Conservation (phyloP, 2,329 filamentous ascomycete genomes). For the Curvularia spicifera region DNA sequence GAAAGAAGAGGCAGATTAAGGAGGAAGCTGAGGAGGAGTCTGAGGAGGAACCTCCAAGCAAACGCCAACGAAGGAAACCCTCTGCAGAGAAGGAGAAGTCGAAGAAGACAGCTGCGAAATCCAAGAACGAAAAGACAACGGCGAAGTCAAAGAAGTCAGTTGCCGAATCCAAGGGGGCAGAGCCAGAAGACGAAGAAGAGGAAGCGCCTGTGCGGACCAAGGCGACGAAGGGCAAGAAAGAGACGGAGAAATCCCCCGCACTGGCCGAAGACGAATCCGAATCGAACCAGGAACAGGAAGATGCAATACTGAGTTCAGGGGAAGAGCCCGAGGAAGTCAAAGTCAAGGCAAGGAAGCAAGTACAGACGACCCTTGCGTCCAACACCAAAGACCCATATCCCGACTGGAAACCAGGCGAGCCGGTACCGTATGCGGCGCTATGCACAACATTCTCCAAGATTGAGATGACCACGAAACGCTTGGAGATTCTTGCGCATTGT, state of each 20-base stretch:
- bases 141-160: constrained; percentile 26
- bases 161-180: constrained; percentile 22
- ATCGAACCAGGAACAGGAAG: constrained; percentile 42
- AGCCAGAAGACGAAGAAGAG: constrained; percentile 33
- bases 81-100: constrained; percentile 26
- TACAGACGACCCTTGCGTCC: constrained; percentile 76
- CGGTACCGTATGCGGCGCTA: constrained; percentile 91
- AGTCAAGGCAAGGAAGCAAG: constrained; percentile 78
- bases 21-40: constrained; percentile 41
- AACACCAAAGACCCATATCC: constrained; percentile 82
- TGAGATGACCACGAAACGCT: constrained; percentile 90
- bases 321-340: constrained; percentile 72
- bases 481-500: constrained; percentile 88
- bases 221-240: constrained; percentile 27
- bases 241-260: constrained; percentile 30
- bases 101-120: constrained; percentile 27
- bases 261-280: constrained; percentile 30
- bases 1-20: constrained; percentile 42
- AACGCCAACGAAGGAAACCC: constrained; percentile 45
- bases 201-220: constrained; percentile 24
- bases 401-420: constrained; percentile 88
- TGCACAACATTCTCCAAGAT: constrained; percentile 94
- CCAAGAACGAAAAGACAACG: constrained; percentile 29
- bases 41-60: constrained; percentile 48
- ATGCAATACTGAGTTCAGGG: constrained; percentile 60